Evolutionary conservation across 495 filamentous ascomycete genomes (phyloP), one percentile per base, ranked within the genome.

Genomic region (Aspergillus baeticus): DNA sequence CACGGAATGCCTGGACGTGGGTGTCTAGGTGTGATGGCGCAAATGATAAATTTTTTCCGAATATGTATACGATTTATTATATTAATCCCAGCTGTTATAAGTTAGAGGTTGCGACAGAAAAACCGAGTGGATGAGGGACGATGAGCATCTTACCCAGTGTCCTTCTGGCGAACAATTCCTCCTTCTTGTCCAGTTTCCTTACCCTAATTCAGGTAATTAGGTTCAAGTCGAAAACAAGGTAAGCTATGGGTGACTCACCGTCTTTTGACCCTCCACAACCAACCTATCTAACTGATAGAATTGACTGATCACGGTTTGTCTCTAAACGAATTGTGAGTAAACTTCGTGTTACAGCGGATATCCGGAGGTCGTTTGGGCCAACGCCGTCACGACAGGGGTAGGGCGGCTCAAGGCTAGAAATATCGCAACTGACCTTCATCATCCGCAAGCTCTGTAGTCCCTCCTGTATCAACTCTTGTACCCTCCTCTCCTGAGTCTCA

Each of bases 221-320:
- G 22, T 15, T 15, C 6, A 29, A 18, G 5, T 15, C 34, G 20
- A 33, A 15, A 1, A 4, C 6, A 23, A 20, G 18, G 17, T 21
- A 13, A 1, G 5, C 11, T n/a, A 35, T 26, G 13, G 3, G 15
- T 6, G 5, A 58, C 75, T 60, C 67, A 81, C 78, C 38, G 77
- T 77, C 68, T 86, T 86, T 56, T 89, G 87, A 17, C 93, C 92
- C 68, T 98, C 94, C 6, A 98, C 91, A 21, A 98, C 94, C 67
- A 98, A 82, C 65, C 86, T 78, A 70, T 98, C 91, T 63, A 94
- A 63, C 74, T 96, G 89, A 75, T 89, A 98, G 72, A 97, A 97
- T 69, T 96, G 90, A 63, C 90, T 96, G 61, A 98, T 83, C 31
- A 92, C 78, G 5, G 93, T 96, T 86, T 98, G 94, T 64, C 94